Evolutionary conservation across 1,284 basidiomycete species (phyloP), one percentile per base, ranked within the genome.

Genomic region (Schizopora paradoxa): DNA sequence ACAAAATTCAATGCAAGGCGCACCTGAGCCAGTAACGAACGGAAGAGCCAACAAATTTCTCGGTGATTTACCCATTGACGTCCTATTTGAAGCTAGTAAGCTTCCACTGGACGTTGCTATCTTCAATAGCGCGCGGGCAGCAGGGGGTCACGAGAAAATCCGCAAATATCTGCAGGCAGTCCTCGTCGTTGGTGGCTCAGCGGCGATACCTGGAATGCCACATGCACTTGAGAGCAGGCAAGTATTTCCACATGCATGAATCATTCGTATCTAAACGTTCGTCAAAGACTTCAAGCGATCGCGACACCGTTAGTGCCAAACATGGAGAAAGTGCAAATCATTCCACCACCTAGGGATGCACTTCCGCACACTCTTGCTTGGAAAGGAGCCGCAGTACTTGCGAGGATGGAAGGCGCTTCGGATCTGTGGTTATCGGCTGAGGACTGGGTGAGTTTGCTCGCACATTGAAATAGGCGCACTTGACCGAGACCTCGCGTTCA

Each of bases 351-450:
- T 1, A 88, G 93, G 59, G 91, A 93, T 49, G 82, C 97, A 48
- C 93, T 98, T 64, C 91, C 91, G 4, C 77, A 82, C 28, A 82
- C 91, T 40, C 73, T 98, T 32, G 82, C 82, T 18, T 99, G 95
- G 95, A 97, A 97, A 65, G 95, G 95, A 4, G 91, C 88, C 14
- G 82, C 87, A n/a, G 91, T 96, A 16, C 78, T 98, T 48, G 91
- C 86, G 23, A 89, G 91, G 64, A 86, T 99, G 74, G 95, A 98
- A 40, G 79, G 82, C 1, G 79, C 89, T 45, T 74, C 79, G 39
- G 95, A 99, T 57, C 67, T 97, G 53, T 98, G 95, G 92, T 72
- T 98, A 35, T 80, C 86, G 10, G 68, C 72, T 44, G 72, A 82
- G 35, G 95, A 99, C 63, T 98, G 92, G 92, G 88, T 90, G 64